Base-by-base conservation (phyloP, 2,329 filamentous ascomycete genomes). In the Hymenoscyphus fraxineus region DNA sequence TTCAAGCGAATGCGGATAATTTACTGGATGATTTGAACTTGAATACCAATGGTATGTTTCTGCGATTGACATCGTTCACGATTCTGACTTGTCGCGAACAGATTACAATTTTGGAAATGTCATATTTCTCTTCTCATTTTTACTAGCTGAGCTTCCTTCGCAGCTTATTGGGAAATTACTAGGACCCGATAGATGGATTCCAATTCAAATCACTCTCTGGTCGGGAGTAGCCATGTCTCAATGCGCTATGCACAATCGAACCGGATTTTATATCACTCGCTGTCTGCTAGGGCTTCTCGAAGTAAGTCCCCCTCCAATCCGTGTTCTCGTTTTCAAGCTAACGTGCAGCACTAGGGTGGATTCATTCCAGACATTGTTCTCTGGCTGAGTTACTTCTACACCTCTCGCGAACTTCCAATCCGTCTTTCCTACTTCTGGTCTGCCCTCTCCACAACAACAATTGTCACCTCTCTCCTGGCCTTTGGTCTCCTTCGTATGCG, bases 331-430 rank as follows among this genome's bases (percentile, higher is more conserved):
- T 51, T 27, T n/a, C 1, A 4, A 51, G 19, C 44, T 51, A 51
- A 51, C 19, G 22, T 51, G 22, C 19, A 27, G 3, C 3, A 22
- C 44, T 19, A 84, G 73, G 84, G 84, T 27, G 85, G 85, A 0
- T 88, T 88, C 67, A 88, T 88, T 59, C 85, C 85, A 0, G 85
- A 87, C 65, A 85, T 85, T 27, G 83, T 90, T 15, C 78, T 90
- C 0, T 92, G 88, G 75, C 79, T 92, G 5, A 88, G 85, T 3
- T 93, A 93, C 75, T 93, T 89, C 76, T 93, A 92, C 77, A 92
- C 85, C 57, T 85, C 85, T 0, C 81, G 81, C 61, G 90, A 93
- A 73, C 79, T 93, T 0, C 88, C 89, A 0, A 82, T 83, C 12
- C 83, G 90, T 0, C 77, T 93, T 0, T 85, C 85, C 69, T 85